These are phyloP conservation scores for Nothophoma quercina DNA, from an alignment of 2,329 filamentous ascomycete genomes.

Conservation along the genomic window DNA sequence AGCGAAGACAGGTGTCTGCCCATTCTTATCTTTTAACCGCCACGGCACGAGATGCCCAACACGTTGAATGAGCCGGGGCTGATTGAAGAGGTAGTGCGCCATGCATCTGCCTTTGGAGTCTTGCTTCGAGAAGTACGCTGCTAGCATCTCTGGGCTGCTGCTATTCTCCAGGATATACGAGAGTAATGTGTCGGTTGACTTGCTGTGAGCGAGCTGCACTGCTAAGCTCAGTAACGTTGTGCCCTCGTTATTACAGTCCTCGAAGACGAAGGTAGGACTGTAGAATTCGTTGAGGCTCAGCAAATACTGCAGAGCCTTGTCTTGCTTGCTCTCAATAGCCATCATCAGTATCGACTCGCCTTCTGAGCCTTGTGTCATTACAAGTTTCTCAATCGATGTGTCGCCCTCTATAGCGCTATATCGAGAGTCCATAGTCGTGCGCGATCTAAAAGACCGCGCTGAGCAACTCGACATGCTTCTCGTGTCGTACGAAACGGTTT, in stretches of 20 bases:
- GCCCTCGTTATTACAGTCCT: slow-evolving; percentile 87
- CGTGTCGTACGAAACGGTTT: slow-evolving; percentile 83
- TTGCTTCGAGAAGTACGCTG: slow-evolving; percentile 74
- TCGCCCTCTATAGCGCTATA: slow-evolving; percentile 84
- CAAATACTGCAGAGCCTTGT: slow-evolving; percentile 78
- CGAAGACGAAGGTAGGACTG: slow-evolving; percentile 72
- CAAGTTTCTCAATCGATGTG: slow-evolving; percentile 79
- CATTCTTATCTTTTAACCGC: slow-evolving; percentile 92
- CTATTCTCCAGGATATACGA: slow-evolving; percentile 69
- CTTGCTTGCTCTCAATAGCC: slow-evolving; percentile 66
- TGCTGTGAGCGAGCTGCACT: slow-evolving; percentile 80
- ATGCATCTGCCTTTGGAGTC: slow-evolving; percentile 87
- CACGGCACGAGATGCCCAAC: slow-evolving; percentile 84
- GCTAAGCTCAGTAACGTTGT: slow-evolving; percentile 90
- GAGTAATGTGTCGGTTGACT: slow-evolving; percentile 78
- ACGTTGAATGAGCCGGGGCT: slow-evolving; percentile 77
- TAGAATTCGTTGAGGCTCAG: slow-evolving; percentile 80
- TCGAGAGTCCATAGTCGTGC: slow-evolving; percentile 69
- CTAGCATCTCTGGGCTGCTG: slow-evolving; percentile 64
- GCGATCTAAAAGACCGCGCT: slow-evolving; percentile 81
- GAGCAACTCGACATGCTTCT: slow-evolving; percentile 88
- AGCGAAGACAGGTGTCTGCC: slow-evolving; percentile 96
- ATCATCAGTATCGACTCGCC: slow-evolving; percentile 81
- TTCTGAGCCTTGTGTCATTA: slow-evolving; percentile 71
- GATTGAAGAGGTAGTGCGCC: slow-evolving; percentile 96